A percentile compares a stretch with the other conserved stretches of the same genome.
phyloP scores from a whole-genome alignment of 164 flowering plant genomes.

The Nelumbo lutea region DNA sequence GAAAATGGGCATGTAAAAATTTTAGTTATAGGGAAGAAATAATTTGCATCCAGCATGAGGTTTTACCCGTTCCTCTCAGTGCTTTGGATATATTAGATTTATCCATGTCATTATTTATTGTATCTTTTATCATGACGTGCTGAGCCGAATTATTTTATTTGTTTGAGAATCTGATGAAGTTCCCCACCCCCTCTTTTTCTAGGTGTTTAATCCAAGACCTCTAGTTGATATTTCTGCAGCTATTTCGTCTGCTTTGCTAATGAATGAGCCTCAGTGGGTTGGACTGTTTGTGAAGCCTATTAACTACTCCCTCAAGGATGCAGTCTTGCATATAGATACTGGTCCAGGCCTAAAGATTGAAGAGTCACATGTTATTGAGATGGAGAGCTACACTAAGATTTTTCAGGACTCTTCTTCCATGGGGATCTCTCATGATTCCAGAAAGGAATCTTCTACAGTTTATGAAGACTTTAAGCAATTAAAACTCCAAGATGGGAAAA shows the following conservation, averaged over 20 bases:
- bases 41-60: background rate
- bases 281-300: constrained; percentile 79
- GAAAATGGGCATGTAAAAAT: background rate
- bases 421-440: constrained; percentile 13
- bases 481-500: constrained; percentile 49
- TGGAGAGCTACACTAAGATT: constrained; percentile 43
- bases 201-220: constrained; percentile 92
- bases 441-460: constrained; percentile 22
- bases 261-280: constrained; percentile 96
- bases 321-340: constrained; percentile 78
- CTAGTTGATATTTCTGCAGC: constrained; percentile 92
- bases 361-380: constrained; percentile 63
- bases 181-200: constrained; percentile 8
- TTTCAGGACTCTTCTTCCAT: constrained; percentile 16
- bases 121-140: background rate
- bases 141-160: background rate
- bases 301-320: constrained; percentile 85
- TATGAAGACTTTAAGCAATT: constrained; percentile 38
- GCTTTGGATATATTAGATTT: background rate
- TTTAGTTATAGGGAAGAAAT: background rate
- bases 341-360: constrained; percentile 90
- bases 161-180: constrained; percentile 3
- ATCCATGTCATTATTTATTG: background rate
- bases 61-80: background rate
- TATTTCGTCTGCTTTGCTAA: constrained; percentile 80